Evolutionary conservation across 2,329 filamentous ascomycete species (phyloP), one percentile per base, ranked within the genome.

Genomic region (Alternaria postmessia): DNA sequence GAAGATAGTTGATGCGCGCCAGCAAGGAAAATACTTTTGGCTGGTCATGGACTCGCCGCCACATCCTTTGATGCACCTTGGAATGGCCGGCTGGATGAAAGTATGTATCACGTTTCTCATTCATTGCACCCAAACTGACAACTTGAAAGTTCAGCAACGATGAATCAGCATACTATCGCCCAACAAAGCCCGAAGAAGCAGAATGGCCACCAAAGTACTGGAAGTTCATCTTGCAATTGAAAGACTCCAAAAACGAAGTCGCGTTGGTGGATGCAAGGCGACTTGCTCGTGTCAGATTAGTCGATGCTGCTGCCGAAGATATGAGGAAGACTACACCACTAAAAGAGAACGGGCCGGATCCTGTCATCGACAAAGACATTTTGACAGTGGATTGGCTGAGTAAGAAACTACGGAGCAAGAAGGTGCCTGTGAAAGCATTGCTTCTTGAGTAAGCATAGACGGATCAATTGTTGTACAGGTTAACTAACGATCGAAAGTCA

Each of bases 21-120:
- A 91, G 61, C 95, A 97, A 76, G 95, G 95, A 9, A 99, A 98
- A 85, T 98, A 98, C 75, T 98, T 99, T 78, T 99, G 95, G 84
- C 83, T 98, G 22, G 89, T 92, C 38, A 91, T 92, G 86, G 85
- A 87, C 26, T 85, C 86, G 9, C 86, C 92, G 11, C 94, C 94
- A 1, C 95, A 98, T 79, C 87, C 91, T 0, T 87, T 98, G 30
- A 93, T 96, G 88, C 93, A 96, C 78, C 89, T 96, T 69, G 93
- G 93, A 42, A 86, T 79, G 78, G 71, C 75, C 16, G 88, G 95
- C 7, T 98, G 95, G 95, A 39, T 59, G 44, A n/a, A n/a, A 7
- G 34, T 38, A 38, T 1, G 16, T 16, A 8, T 38, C 3, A 1
- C 2, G 34, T 38, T n/a, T 38, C 34, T n/a, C 6, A n/a, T 38